Percentiles rank a stretch among this genome's conserved stretches.
Evolutionary conservation across 345 rosid genomes (phyloP).

Genomic region (Nasturtium officinale): DNA sequence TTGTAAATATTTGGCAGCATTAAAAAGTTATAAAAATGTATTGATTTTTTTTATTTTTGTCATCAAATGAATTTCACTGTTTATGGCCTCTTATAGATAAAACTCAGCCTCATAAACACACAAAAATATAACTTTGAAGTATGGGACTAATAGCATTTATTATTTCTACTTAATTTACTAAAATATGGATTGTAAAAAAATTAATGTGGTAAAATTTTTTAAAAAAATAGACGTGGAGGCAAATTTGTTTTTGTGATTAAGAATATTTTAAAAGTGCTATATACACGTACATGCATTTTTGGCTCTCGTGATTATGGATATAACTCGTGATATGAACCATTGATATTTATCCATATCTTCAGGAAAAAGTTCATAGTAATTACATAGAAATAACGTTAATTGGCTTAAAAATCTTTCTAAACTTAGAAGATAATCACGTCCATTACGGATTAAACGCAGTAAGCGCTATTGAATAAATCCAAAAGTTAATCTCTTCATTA

Average conservation of each 20-base stretch:
- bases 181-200: neutral
- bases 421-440: neutral
- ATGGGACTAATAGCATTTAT: neutral
- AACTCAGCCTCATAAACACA: neutral
- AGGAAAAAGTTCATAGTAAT: neutral
- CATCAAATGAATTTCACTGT: constrained; percentile 3
- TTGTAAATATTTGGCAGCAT: constrained; percentile 6
- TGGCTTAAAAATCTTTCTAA: neutral
- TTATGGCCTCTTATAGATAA: constrained; percentile 14
- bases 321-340: neutral
- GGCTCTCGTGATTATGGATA: neutral
- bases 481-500: neutral
- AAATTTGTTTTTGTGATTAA: constrained; percentile 9
- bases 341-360: neutral
- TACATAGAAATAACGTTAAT: neutral
- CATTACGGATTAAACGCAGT: neutral
- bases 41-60: neutral
- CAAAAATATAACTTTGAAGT: neutral
- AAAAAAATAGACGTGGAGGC: constrained; percentile 20
- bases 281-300: neutral
- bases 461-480: neutral
- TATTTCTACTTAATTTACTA: neutral
- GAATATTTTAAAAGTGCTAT: neutral
- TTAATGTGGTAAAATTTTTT: neutral
- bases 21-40: neutral